A percentile compares a stretch with the other conserved stretches of the same genome.
These are phyloP conservation scores for Aristolochia californica DNA, from an alignment of 164 flowering plant species.

Conservation along the genomic window DNA sequence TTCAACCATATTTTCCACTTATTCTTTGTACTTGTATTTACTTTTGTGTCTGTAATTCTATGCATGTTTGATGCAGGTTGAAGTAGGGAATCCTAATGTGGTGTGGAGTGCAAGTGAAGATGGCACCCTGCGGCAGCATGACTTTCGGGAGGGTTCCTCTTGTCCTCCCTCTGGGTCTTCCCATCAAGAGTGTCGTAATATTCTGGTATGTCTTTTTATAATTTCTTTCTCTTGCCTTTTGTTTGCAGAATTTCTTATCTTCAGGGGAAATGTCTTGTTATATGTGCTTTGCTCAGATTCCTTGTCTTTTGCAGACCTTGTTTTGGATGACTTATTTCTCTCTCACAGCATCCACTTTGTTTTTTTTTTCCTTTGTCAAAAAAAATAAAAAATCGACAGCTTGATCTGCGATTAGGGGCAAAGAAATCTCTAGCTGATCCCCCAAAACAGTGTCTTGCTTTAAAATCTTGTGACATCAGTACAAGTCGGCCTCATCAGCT, in stretches of 20 bases:
- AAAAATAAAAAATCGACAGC: slow-evolving; percentile 54
- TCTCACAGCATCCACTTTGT: background rate
- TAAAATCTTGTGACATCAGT: slow-evolving; percentile 94
- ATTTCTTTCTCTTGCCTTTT: too few species aligned
- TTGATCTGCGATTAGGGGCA: slow-evolving; percentile 83
- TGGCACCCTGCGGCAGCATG: slow-evolving; percentile 97
- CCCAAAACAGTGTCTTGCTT: slow-evolving; percentile 58
- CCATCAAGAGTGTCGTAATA: slow-evolving; percentile 78
- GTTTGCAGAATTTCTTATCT: too few species aligned
- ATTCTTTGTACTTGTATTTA: too few species aligned
- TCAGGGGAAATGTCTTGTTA: background rate
- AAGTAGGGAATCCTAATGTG: slow-evolving; percentile 88
- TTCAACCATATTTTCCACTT: too few species aligned
- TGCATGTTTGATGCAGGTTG: slow-evolving; percentile 46
- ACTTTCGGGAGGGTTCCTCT: slow-evolving; percentile 76
- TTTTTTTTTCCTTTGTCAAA: slow-evolving; percentile 3
- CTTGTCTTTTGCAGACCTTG: background rate
- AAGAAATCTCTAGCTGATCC: slow-evolving; percentile 81
- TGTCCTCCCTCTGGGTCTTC: slow-evolving; percentile 90
- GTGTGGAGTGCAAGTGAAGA: slow-evolving; percentile 99
- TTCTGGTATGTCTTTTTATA: slow-evolving; percentile 32
- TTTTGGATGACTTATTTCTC: background rate
- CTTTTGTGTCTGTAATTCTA: too few species aligned
- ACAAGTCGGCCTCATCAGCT: slow-evolving; percentile 85
- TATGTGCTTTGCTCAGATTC: background rate